Base-by-base conservation (phyloP, 2,329 filamentous ascomycete species). In the Periconia macrospinosa region DNA sequence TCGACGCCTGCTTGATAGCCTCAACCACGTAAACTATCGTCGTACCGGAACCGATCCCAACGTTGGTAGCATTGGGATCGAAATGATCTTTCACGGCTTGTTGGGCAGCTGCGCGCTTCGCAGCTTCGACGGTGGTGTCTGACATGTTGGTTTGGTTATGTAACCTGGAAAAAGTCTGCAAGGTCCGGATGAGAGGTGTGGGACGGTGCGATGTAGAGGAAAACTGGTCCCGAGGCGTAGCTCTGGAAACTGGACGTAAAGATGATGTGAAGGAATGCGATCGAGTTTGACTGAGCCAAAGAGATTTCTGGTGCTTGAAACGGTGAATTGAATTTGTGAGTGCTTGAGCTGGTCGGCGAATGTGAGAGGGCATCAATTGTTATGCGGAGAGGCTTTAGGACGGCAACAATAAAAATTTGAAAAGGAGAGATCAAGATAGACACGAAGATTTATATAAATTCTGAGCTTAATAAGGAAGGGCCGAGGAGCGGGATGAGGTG, bases 1-100 rank as follows among this genome's bases (percentile, higher is more conserved):
- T 74, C 46, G 62, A 67, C 30, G 51, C 55, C 30, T 67, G 62
- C 49, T 78, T 78, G 75, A 95, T 93, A 52, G 90, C 89, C 62
- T 92, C 88, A 55, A 94, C 90, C 46, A 93, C 90, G 74, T 93
- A 92, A 66, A 92, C 85, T 59, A 94, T 91, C 18, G 89, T 91
- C 65, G 87, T 89, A 55, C 89, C 89, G 53, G 88, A 91, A 58
- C 90, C 90, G 73, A 94, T 93, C 62, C 90, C 90, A 61, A 92
- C 81, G 68, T 84, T 87, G 51, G 78, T 82, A 77, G 84, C 83
- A 41, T 78, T 75, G 41, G 81, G 80, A 51, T 80, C 79, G 67
- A 92, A 88, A 75, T 92, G 85, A 56, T 91, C 87, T 10, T 57
- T 79, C 43, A 92, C 89, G 46, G 90, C 90, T 63, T 84, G 85